These are phyloP conservation scores for Leccinum ponderosum DNA, from an alignment of 1,284 basidiomycete genomes.

Conservation along the genomic window DNA sequence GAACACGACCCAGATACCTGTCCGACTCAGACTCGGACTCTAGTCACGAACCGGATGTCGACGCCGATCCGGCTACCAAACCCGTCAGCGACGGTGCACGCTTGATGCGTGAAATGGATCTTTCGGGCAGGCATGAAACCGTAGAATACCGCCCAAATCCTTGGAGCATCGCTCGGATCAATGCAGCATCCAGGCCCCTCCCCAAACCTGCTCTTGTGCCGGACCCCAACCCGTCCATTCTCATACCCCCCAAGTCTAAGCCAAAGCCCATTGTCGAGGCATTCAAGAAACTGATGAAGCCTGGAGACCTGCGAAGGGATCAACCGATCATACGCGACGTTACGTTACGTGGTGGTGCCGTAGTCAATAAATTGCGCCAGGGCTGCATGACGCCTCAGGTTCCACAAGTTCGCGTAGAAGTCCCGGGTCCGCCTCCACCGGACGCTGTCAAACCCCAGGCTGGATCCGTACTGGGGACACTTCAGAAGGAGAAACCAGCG, in stretches of 20 bases:
- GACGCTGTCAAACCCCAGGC: not conserved
- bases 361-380: conserved; percentile 3
- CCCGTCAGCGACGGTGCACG: conserved; percentile 27
- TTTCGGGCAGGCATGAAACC: conserved; percentile 55
- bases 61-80: conserved; percentile 6
- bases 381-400: not conserved
- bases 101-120: conserved; percentile 55
- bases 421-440: not conserved
- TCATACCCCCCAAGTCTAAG: not conserved
- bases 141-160: conserved; percentile 69
- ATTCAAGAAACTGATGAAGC: conserved; percentile 23
- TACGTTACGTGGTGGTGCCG: no score
- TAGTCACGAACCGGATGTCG: conserved; percentile 8
- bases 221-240: not conserved
- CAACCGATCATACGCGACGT: not conserved
- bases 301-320: not conserved
- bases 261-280: conserved; percentile 30
- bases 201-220: conserved; percentile 12
- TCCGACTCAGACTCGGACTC: conserved; percentile 30
- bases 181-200: conserved; percentile 53
- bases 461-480: not conserved
- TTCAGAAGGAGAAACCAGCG: not conserved
- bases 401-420: not conserved
- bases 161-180: conserved; percentile 73
- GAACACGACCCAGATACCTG: conserved; percentile 16